Evolutionary conservation across 345 rosid genomes (phyloP).

Genomic region (Heritiera littoralis): DNA sequence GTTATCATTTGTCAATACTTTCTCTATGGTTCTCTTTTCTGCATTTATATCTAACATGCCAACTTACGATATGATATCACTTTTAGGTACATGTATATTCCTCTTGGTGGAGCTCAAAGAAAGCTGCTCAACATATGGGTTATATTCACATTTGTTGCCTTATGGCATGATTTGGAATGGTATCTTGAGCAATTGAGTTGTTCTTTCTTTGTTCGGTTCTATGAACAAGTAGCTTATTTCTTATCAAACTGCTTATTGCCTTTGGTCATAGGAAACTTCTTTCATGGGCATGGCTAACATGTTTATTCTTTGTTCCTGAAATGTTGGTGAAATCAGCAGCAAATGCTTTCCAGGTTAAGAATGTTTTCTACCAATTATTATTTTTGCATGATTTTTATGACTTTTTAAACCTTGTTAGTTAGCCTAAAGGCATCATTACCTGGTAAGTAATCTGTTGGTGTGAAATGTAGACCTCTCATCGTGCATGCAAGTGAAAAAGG

Average conservation of each 20-base stretch:
- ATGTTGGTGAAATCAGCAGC: constrained; percentile 80
- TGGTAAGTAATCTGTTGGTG: not conserved
- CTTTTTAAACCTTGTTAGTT: not conserved
- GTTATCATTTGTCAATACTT: constrained; percentile 37
- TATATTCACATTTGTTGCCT: constrained; percentile 89
- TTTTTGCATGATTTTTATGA: not conserved
- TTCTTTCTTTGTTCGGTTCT: constrained; percentile 18
- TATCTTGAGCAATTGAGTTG: constrained; percentile 31
- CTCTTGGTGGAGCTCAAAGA: constrained; percentile 86
- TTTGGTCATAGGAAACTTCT: constrained; percentile 80
- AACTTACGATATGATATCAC: constrained; percentile 14
- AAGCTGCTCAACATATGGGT: constrained; percentile 88
- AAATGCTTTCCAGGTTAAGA: constrained; percentile 57
- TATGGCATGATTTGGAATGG: constrained; percentile 99
- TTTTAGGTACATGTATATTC: constrained; percentile 90
- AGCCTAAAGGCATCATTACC: not conserved
- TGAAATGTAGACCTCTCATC: not conserved
- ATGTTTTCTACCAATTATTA: constrained; percentile 1
- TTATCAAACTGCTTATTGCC: constrained; percentile 34
- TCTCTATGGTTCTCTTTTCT: constrained; percentile 19
- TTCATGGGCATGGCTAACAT: constrained; percentile 99
- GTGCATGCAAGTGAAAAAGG: constrained; percentile 5
- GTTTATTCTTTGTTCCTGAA: constrained; percentile 93
- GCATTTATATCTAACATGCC: not conserved
- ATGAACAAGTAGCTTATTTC: constrained; percentile 12